Percentiles rank a stretch among this genome's conserved stretches.
Evolutionary conservation across 305 asterid species (phyloP).

Genomic region (Solanum aculeatissimum): DNA sequence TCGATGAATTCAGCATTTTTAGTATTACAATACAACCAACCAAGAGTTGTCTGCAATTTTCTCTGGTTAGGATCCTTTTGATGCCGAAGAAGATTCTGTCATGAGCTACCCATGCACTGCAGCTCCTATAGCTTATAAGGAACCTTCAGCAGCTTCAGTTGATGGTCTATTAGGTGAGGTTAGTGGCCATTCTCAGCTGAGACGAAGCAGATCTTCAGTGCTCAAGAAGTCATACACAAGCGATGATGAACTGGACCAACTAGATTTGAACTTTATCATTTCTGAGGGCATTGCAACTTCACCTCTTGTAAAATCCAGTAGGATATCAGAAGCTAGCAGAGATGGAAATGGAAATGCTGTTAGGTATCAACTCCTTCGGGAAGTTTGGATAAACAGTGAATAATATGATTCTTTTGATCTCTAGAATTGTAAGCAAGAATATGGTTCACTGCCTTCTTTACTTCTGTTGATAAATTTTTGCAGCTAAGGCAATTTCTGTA

Average conservation of each 20-base stretch:
- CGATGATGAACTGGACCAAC: conserved; percentile 85
- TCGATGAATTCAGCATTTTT: neutral
- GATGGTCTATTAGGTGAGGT: conserved; percentile 44
- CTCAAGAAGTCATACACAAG: conserved; percentile 61
- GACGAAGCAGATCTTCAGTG: conserved; percentile 39
- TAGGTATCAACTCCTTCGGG: conserved; percentile 26
- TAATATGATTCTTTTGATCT: neutral
- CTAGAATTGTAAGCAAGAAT: neutral
- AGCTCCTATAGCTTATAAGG: conserved; percentile 36
- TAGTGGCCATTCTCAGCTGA: conserved; percentile 38
- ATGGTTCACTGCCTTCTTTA: neutral
- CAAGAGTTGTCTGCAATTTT: neutral
- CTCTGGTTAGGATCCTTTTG: conserved; percentile 34
- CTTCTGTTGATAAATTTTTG: neutral
- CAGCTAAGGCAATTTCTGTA: neutral
- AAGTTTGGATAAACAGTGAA: conserved; percentile 18
- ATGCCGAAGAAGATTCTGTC: conserved; percentile 16
- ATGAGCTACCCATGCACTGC: conserved; percentile 54
- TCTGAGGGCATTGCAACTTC: conserved; percentile 38
- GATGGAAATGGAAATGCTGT: neutral
- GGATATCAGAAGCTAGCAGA: conserved; percentile 3
- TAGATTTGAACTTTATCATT: conserved; percentile 57
- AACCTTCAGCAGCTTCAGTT: conserved; percentile 62
- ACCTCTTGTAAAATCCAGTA: conserved; percentile 31
- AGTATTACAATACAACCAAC: neutral